Conservation (phyloP, 139 green algal species). For the Monoraphidium neglectum region DNA sequence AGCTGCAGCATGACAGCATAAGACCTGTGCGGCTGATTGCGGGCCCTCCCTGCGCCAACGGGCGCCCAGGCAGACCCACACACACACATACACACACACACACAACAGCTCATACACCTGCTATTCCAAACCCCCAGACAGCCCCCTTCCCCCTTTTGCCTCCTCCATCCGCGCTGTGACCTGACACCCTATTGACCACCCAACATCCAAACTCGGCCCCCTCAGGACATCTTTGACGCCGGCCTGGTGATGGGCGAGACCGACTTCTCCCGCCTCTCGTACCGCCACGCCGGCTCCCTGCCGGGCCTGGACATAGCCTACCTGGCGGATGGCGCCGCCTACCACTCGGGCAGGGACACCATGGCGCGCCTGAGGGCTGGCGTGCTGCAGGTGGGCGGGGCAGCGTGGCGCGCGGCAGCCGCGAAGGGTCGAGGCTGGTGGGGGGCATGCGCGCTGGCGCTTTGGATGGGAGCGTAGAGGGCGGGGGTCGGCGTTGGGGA, state of each 20-base stretch:
- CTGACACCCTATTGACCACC: not conserved
- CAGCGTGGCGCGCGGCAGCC: no score
- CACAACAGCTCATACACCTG: no score
- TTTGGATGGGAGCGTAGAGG: not conserved
- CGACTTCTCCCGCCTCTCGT: slow-evolving; percentile 26
- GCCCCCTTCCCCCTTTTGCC: not conserved
- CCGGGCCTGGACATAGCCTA: slow-evolving; percentile 29
- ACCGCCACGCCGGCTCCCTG: slow-evolving; percentile 12
- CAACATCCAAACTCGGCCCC: not conserved
- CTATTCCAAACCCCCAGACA: no score
- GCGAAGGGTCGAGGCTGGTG: not conserved
- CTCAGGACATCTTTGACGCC: slow-evolving; percentile 29
- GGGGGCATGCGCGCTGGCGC: not conserved
- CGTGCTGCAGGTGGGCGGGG: slow-evolving; percentile 20
- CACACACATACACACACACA: no score
- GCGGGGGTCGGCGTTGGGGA: not conserved
- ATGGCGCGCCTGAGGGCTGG: slow-evolving; percentile 8
- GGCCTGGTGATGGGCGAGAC: slow-evolving; percentile 33
- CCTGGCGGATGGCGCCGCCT: slow-evolving; percentile 20
- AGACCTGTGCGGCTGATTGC: no score
- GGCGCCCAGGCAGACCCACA: no score
- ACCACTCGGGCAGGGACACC: slow-evolving; percentile 27
- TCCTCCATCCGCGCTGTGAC: no score
- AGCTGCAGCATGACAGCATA: no score
- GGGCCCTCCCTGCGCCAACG: no score